These are phyloP conservation scores for Dillenia suffruticosa DNA, from an alignment of 164 flowering plant species.

Conservation along the genomic window DNA sequence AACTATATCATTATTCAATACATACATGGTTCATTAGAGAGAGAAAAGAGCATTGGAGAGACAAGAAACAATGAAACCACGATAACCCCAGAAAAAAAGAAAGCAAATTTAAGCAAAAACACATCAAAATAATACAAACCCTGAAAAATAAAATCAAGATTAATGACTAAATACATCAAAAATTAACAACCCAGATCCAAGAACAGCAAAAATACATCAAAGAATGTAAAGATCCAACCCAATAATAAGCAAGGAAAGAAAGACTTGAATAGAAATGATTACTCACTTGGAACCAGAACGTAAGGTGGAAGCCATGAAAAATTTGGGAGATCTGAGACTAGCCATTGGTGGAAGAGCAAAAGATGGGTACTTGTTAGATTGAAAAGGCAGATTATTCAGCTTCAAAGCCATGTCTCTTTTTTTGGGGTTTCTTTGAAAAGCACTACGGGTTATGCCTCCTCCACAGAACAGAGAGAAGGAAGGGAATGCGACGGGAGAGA, in stretches of 20 bases:
- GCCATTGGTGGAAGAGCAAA: conserved; percentile 32
- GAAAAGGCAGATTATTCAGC: conserved; percentile 30
- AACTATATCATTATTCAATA: background rate
- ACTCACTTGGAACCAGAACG: conserved; percentile 43
- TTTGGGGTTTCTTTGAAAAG: background rate
- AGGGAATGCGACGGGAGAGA: background rate
- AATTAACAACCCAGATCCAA: conserved; percentile 17
- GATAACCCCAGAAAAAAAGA: background rate
- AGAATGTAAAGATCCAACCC: conserved; percentile 5
- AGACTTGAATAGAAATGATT: background rate
- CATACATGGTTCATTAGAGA: background rate
- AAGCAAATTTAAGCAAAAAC: background rate
- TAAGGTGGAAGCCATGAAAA: conserved; percentile 64
- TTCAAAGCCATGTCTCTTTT: conserved; percentile 48
- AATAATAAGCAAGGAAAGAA: background rate
- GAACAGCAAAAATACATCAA: conserved; percentile 10
- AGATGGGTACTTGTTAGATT: conserved; percentile 33
- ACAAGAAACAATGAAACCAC: background rate
- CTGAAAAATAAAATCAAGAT: background rate
- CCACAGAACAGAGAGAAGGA: conserved; percentile 11
- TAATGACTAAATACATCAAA: background rate
- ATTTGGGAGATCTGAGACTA: conserved; percentile 52
- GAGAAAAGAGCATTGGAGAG: background rate
- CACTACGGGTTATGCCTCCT: conserved; percentile 1
- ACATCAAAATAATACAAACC: background rate